Percentiles rank a stretch among this genome's conserved stretches.
Evolutionary conservation across 129 eudicot genomes (phyloP).

Genomic region (Escallonia herrerae): DNA sequence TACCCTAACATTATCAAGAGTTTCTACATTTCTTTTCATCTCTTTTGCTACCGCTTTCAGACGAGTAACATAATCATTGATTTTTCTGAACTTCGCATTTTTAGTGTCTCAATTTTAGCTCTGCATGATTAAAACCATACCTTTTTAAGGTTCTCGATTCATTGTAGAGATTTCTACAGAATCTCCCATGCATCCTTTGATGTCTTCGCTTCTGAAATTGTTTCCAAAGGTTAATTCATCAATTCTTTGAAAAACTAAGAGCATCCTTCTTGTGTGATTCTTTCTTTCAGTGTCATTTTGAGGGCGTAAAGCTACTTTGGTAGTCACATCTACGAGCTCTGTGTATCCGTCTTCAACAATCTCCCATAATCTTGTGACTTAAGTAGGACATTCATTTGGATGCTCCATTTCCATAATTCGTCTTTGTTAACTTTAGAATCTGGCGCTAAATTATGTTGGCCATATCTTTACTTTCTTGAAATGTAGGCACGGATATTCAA

Average conservation of each 20-base stretch:
- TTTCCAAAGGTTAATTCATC: background rate
- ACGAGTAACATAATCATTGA: background rate
- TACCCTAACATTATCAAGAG: background rate
- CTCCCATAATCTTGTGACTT: too few relatives aligned
- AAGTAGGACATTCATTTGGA: too few relatives aligned
- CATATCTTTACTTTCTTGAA: too few relatives aligned
- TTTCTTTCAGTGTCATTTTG: background rate
- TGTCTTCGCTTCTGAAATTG: background rate
- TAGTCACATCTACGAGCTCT: too few relatives aligned
- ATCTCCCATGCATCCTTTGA: background rate
- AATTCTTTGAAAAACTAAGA: background rate
- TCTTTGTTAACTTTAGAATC: too few relatives aligned
- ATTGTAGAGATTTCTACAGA: background rate
- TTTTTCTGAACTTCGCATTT: background rate
- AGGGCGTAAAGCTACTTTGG: too few relatives aligned
- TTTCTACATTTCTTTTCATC: background rate
- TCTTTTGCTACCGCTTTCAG: background rate
- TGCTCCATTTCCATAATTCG: too few relatives aligned
- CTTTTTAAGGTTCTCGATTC: background rate
- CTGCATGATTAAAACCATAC: too few relatives aligned
- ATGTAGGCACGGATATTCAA: too few relatives aligned
- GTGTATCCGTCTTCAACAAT: too few relatives aligned
- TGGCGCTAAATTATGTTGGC: too few relatives aligned
- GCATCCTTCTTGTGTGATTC: background rate
- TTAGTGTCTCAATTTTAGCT: background rate